phyloP scores from a whole-genome alignment of 306 rosid genomes.

The Malus domestica region DNA sequence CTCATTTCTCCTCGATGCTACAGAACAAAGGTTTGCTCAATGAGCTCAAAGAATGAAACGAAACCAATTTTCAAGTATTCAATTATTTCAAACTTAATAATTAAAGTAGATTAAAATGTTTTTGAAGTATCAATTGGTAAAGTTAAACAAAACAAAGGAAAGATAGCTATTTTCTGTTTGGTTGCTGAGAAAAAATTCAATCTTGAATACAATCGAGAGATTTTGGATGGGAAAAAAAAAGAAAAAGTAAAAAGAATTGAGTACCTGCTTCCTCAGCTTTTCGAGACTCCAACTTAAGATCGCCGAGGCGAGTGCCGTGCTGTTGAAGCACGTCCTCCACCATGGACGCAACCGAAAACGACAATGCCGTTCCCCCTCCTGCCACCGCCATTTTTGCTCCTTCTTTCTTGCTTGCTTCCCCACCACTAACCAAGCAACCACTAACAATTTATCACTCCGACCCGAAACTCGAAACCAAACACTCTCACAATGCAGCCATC shows the following conservation, averaged over 20 bases:
- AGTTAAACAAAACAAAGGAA: background rate
- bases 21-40: constrained; percentile 8
- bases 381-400: constrained; percentile 17
- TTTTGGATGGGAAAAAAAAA: background rate
- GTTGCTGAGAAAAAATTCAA: background rate
- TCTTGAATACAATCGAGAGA: background rate
- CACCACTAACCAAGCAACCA: background rate
- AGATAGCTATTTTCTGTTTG: background rate
- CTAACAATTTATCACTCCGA: constrained; percentile 1
- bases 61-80: background rate
- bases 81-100: background rate
- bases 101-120: background rate
- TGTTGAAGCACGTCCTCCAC: constrained; percentile 91
- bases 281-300: constrained; percentile 73
- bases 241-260: background rate
- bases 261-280: constrained; percentile 89
- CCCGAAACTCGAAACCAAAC: background rate
- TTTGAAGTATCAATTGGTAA: background rate
- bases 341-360: constrained; percentile 74
- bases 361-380: constrained; percentile 29
- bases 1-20: constrained; percentile 81
- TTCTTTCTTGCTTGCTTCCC: background rate
- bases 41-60: background rate
- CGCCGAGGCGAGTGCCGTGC: constrained; percentile 58
- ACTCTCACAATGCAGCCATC: constrained; percentile 1